Evolutionary conservation across 768 basidiomycete genomes (phyloP), one percentile per base, ranked within the genome.

Genomic region (Termitomyces sp.): DNA sequence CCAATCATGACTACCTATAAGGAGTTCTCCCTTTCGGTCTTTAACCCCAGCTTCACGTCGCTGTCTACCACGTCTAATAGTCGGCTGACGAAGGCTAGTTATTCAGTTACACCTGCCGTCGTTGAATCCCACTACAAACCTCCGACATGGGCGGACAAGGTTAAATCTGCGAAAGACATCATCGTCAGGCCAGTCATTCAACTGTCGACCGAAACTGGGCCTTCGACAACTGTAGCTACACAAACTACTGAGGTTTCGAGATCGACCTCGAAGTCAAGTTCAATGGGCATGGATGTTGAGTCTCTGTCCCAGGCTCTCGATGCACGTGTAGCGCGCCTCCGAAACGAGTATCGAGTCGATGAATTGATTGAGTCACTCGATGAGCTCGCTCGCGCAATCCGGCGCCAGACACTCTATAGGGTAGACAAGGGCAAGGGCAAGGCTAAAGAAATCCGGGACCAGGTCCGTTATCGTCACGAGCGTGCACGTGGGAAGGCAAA

Each of bases 301-400:
- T 76, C 82, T 15, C 66, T 86, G 41, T 76, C 83, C 12, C 69
- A 74, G 41, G 67, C 76, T 14, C 64, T 83, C 43, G 83, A 81
- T 40, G 71, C 73, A 12, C 66, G 78, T 23, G 64, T 75, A 1
- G 71, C 77, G 7, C 70, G 70, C n/a, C 68, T 84, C 21, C 74
- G 74, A 9, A 74, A 71, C 51, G 85, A 87, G 55, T 67, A 53
- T 28, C 56, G 51, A 33, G 56, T 85, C 50, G 72, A 77, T 21
- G 85, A 86, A 60, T 71, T 87, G 19, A 66, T 81, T 35, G 79
- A 80, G 26, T 83, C 82, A 3, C 72, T 87, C 31, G 85, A 87
- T 60, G 81, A 77, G 0, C 74, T 87, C 37, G 69, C 78, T 57
- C 70, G 68, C 33, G 77, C 77, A 43, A 77, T 86, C 52, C 75